Evolutionary conservation across 805 yeast species (phyloP).

Genomic region (Candida montana): DNA sequence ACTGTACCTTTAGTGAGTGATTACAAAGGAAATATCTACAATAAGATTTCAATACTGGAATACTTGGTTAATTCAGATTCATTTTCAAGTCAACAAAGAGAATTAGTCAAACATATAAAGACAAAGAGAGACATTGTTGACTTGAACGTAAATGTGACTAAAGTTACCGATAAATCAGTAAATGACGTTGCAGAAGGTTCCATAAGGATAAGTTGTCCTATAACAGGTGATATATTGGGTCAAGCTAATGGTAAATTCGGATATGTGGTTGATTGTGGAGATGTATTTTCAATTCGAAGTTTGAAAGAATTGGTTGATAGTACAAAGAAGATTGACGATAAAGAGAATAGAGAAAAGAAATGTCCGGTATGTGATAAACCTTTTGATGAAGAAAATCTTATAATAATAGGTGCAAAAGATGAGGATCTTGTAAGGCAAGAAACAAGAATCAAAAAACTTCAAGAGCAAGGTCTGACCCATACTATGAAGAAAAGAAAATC

Average conservation of each 20-base stretch:
- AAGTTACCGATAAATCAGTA: no score
- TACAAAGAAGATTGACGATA: conserved; percentile 13
- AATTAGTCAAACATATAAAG: conserved; percentile 30
- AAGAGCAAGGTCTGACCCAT: conserved; percentile 29
- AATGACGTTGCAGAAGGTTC: conserved; percentile 6
- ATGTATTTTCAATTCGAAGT: conserved; percentile 25
- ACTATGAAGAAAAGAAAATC: conserved; percentile 28
- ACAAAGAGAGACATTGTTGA: conserved; percentile 41
- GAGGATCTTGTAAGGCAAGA: conserved; percentile 18
- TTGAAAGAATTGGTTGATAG: conserved; percentile 15
- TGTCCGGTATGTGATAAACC: conserved; percentile 40
- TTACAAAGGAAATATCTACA: conserved; percentile 57
- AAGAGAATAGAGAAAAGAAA: conserved; percentile 1
- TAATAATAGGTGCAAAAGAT: conserved; percentile 32
- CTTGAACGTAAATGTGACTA: conserved; percentile 27
- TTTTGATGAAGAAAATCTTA: conserved; percentile 26
- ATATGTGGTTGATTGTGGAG: conserved; percentile 43
- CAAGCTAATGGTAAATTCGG: conserved; percentile 33
- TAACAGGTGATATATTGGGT: conserved; percentile 34
- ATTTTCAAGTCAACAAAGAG: conserved; percentile 19
- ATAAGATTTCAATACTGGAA: conserved; percentile 59
- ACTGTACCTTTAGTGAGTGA: conserved; percentile 60
- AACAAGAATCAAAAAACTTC: conserved; percentile 23
- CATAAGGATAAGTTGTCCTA: conserved; percentile 31
- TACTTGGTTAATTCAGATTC: conserved; percentile 39